Conservation (phyloP, 352 stramenopile species). For the Globisporangium irregulare region DNA sequence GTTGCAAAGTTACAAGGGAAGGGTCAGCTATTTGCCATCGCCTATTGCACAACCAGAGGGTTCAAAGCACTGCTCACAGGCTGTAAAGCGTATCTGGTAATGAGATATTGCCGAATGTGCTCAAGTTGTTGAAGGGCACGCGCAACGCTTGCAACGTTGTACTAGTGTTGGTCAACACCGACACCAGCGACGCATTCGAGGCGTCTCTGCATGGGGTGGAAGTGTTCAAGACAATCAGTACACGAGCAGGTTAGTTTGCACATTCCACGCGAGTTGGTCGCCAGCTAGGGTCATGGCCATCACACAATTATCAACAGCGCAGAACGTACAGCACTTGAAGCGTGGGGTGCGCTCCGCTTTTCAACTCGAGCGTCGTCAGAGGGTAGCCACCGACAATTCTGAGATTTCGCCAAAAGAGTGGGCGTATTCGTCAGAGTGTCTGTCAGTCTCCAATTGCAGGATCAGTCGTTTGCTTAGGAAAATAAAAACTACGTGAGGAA, state of each 20-base stretch:
- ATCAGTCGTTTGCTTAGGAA: neutral
- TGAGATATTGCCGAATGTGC: slow-evolving; percentile 8
- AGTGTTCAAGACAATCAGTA: neutral
- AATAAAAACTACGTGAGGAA: neutral
- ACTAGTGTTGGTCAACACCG: slow-evolving; percentile 1
- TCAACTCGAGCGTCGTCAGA: neutral
- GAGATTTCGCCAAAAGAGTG: neutral
- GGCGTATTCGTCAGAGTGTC: no score
- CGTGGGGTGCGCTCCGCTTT: neutral
- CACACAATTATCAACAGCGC: neutral
- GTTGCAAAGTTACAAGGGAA: neutral
- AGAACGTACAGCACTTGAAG: slow-evolving; percentile 13
- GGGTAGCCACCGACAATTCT: slow-evolving; percentile 11
- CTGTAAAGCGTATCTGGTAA: slow-evolving; percentile 9
- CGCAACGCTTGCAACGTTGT: slow-evolving; percentile 9
- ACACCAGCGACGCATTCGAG: slow-evolving; percentile 14
- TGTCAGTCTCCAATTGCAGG: neutral
- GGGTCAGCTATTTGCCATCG: neutral
- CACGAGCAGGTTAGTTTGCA: no score
- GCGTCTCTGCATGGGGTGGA: slow-evolving; percentile 7
- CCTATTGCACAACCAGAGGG: neutral
- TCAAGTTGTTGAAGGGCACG: slow-evolving; percentile 15
- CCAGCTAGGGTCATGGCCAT: neutral
- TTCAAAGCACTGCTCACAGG: slow-evolving; percentile 4
- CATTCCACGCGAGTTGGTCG: no score